Conservation (phyloP, 345 rosid species). For the Erodium maritimum region DNA sequence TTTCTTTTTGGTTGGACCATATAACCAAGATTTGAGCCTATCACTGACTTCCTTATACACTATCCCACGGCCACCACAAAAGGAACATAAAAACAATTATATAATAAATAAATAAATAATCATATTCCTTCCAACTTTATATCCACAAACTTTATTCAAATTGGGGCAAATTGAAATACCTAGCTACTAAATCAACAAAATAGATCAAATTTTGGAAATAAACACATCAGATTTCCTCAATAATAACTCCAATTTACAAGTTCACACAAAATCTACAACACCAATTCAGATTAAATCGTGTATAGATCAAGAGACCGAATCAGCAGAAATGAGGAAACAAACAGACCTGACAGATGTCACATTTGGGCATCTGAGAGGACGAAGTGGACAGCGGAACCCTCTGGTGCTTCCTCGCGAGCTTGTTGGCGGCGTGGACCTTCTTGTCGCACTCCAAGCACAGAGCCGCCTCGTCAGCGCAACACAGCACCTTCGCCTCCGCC, state of each 20-base stretch:
- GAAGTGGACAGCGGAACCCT: conserved; percentile 66
- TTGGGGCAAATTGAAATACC: not conserved
- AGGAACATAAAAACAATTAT: not conserved
- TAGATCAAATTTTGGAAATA: not conserved
- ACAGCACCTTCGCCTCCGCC: conserved; percentile 85
- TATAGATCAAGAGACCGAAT: not conserved
- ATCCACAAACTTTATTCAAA: not conserved
- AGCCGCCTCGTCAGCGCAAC: conserved; percentile 99
- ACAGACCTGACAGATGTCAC: conserved; percentile 86
- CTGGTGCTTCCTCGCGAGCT: conserved; percentile 94
- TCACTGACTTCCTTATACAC: not conserved
- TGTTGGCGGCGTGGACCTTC: conserved; percentile 86
- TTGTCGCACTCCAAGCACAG: conserved; percentile 84
- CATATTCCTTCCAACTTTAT: too few species aligned
- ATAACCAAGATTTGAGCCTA: not conserved
- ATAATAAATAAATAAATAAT: too few species aligned
- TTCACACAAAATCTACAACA: not conserved
- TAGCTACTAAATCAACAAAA: not conserved
- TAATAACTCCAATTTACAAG: not conserved
- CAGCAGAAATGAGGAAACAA: not conserved
- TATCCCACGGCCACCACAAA: not conserved
- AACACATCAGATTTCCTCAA: not conserved
- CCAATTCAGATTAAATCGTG: not conserved
- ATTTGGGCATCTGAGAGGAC: conserved; percentile 70
- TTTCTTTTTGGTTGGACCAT: not conserved